Base-by-base conservation (phyloP, 2,329 filamentous ascomycete species). In the Ascochyta koolunga region DNA sequence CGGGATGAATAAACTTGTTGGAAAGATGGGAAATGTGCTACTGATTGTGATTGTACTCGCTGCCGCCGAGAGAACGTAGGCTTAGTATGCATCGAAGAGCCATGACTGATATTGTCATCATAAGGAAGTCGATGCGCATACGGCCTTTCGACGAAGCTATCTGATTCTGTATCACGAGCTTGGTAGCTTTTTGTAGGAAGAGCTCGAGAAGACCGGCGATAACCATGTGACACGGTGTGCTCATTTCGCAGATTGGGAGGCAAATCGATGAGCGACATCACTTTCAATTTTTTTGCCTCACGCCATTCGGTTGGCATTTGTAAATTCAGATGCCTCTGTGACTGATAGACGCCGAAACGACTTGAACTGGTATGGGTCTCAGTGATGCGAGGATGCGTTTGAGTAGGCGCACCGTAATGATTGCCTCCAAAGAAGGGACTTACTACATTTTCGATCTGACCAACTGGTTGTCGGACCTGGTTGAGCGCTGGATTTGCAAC, bases 391-490 rank as follows among this genome's bases (percentile, higher is more conserved):
- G 54, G 24, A 39, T 51, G 51, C 35, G 58, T 48, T 41, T 48
- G 47, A 7, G 40, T 13, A 48, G 58, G 51, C 50, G 55, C 56
- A 54, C 54, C 52, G 33, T 44, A 58, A 56, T 52, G 59, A 40
- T 48, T 64, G 54, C 50, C 62, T 39, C 56, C 61, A 58, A 78
- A 77, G 58, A 76, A 77, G 9, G 76, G 73, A 70, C 76, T 78
- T 64, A 73, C 66, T 48, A 77, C 70, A 65, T 35, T 70, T 39
- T 70, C 61, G 43, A 62, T 46, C 50, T 63, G 58, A 15, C 45
- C 52, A 4, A 35, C 43, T n/a, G 64, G 56, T 38, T 63, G 45
- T 21, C 45, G 51, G 4, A 21, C n/a, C 5, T 37, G 36, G n/a
- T 5, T 21, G n/a, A 6, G 18, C 18, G 19, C 24, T 37, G 36